Evolutionary conservation across 2,329 filamentous ascomycete genomes (phyloP).

Genomic region (Aspergillus terreus): DNA sequence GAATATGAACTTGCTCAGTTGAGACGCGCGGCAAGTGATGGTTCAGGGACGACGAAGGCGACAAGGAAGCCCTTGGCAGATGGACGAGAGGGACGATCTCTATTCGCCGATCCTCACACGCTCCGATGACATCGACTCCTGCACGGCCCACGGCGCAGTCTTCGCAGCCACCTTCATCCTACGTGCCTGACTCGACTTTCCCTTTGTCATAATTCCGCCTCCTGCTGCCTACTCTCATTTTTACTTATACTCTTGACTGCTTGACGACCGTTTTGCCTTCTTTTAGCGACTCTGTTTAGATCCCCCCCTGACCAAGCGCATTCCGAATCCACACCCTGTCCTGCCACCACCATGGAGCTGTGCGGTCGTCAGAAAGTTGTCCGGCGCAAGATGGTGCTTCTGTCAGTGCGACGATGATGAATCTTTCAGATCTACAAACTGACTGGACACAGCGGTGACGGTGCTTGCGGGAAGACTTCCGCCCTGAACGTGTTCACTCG

Average conservation of each 20-base stretch:
- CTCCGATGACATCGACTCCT: conserved; percentile 34
- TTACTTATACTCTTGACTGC: background rate
- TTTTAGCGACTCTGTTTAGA: conserved; percentile 19
- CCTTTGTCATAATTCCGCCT: conserved; percentile 3
- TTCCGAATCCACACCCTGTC: conserved; percentile 5
- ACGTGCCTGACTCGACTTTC: conserved; percentile 12
- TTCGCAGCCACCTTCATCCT: conserved; percentile 15
- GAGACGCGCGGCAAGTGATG: conserved; percentile 3
- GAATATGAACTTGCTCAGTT: background rate
- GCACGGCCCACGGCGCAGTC: conserved; percentile 22
- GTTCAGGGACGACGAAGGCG: conserved; percentile 13
- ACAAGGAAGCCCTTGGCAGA: conserved; percentile 16
- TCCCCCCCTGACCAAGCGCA: conserved; percentile 5
- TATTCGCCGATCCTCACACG: conserved; percentile 36
- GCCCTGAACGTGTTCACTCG: conserved; percentile 96
- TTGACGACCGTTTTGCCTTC: background rate
- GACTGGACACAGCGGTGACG: conserved; percentile 67
- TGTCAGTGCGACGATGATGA: conserved; percentile 50
- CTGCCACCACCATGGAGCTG: conserved; percentile 45
- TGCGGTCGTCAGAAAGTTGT: conserved; percentile 78
- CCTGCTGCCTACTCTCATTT: background rate
- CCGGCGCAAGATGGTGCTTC: conserved; percentile 91
- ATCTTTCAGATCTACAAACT: conserved; percentile 17
- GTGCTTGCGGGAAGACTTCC: conserved; percentile 95
- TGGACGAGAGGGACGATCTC: conserved; percentile 52